These are phyloP conservation scores for Baffinella frigidus DNA, from an alignment of 208 protist genomes.

Conservation along the genomic window DNA sequence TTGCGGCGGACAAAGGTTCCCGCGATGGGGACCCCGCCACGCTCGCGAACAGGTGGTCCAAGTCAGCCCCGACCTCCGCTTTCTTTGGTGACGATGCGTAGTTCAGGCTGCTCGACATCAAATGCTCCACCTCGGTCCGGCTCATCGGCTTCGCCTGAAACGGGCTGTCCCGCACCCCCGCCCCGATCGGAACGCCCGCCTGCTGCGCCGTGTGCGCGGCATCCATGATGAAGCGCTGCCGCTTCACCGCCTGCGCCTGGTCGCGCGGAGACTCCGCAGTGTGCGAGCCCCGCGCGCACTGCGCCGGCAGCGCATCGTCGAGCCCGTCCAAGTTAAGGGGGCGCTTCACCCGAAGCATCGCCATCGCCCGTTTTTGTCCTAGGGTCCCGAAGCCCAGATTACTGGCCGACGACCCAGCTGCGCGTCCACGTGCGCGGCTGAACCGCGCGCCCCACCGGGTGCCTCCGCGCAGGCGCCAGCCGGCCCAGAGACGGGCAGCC, in stretches of 20 bases:
- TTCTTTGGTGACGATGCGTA: neutral
- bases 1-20: too few species aligned
- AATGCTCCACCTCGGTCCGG: neutral
- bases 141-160: constrained; percentile 5
- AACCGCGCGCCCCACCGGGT: too few species aligned
- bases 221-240: neutral
- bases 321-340: constrained; percentile 32
- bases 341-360: constrained; percentile 34
- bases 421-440: too few species aligned
- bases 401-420: too few species aligned
- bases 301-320: constrained; percentile 16
- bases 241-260: too few species aligned
- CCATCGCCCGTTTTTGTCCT: neutral
- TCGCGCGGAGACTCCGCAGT: too few species aligned
- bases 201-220: neutral
- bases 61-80: neutral
- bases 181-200: constrained; percentile 15
- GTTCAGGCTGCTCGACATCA: constrained; percentile 17
- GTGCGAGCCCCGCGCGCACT: neutral
- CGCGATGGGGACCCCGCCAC: neutral
- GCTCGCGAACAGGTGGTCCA: neutral
- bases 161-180: neutral
- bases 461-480: too few species aligned
- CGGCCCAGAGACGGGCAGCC: too few species aligned
- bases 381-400: neutral